phyloP scores from a whole-genome alignment of 1,284 basidiomycete genomes.

The Rhizoctonia solani region DNA sequence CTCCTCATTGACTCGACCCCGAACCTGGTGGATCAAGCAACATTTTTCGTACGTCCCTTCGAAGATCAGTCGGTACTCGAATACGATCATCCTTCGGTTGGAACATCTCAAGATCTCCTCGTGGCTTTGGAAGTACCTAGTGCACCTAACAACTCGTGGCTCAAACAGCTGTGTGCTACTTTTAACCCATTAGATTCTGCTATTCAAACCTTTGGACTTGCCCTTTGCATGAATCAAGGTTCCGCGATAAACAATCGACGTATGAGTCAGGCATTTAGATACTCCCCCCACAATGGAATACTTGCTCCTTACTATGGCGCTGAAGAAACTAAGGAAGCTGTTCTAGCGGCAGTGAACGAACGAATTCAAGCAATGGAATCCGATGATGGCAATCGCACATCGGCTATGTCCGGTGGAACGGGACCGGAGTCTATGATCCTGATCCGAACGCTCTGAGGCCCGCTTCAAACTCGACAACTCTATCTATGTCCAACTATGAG shows the following conservation, averaged over 20 bases:
- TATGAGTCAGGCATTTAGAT: slow-evolving; percentile 9
- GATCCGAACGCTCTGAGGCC: background rate
- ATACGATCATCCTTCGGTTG: background rate
- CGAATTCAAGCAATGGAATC: background rate
- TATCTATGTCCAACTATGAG: no score
- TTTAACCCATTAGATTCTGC: slow-evolving; percentile 6
- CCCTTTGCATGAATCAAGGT: background rate
- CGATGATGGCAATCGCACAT: no score
- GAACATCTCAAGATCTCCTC: background rate
- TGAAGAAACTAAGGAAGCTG: background rate
- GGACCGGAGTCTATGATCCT: background rate
- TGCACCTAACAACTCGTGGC: background rate
- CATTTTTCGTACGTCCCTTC: background rate
- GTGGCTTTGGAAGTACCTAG: slow-evolving; percentile 5
- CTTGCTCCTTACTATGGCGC: slow-evolving; percentile 7
- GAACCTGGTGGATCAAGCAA: slow-evolving; percentile 3
- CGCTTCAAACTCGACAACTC: background rate
- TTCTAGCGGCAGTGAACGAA: background rate
- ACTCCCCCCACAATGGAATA: background rate
- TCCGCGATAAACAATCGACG: background rate
- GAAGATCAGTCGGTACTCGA: background rate
- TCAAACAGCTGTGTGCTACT: slow-evolving; percentile 3
- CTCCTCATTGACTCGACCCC: slow-evolving; percentile 11
- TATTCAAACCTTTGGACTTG: slow-evolving; percentile 12
- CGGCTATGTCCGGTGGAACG: no score